These are phyloP conservation scores for Blastomyces percursus DNA, from an alignment of 2,329 filamentous ascomycete species.

Conservation along the genomic window DNA sequence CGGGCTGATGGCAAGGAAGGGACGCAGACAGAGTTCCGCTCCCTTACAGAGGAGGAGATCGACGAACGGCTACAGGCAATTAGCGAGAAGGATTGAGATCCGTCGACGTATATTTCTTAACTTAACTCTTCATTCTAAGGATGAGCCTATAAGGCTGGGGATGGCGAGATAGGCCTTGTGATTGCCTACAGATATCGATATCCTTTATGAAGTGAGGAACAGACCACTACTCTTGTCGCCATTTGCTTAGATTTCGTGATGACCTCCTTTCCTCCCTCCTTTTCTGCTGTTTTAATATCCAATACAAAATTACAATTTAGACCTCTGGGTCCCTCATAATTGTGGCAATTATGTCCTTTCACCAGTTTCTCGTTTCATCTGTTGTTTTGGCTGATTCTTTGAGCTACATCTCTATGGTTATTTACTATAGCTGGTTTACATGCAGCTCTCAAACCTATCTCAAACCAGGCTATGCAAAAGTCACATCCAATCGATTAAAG, in stretches of 20 bases:
- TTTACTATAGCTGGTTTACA: background rate
- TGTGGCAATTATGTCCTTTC: background rate
- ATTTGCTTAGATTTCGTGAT: conserved; percentile 4
- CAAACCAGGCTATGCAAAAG: background rate
- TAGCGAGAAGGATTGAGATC: conserved; percentile 83
- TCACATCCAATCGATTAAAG: background rate
- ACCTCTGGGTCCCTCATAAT: background rate
- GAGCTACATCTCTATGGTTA: background rate
- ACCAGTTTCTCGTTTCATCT: background rate
- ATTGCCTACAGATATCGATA: background rate
- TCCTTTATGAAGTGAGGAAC: background rate
- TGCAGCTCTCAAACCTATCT: background rate
- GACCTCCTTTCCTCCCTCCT: background rate
- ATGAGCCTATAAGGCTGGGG: background rate
- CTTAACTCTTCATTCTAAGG: background rate
- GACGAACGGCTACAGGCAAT: conserved; percentile 97
- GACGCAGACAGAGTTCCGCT: conserved; percentile 67
- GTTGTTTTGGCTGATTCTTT: background rate
- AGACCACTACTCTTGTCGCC: background rate
- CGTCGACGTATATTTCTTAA: background rate
- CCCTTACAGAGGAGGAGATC: conserved; percentile 92
- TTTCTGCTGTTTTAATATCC: background rate
- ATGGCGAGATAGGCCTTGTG: background rate
- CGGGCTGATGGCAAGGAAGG: conserved; percentile 72
- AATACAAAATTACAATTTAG: conserved; percentile 2